These are phyloP conservation scores for Acanthamoeba royreba DNA, from an alignment of 208 protist genomes.

Conservation along the genomic window DNA sequence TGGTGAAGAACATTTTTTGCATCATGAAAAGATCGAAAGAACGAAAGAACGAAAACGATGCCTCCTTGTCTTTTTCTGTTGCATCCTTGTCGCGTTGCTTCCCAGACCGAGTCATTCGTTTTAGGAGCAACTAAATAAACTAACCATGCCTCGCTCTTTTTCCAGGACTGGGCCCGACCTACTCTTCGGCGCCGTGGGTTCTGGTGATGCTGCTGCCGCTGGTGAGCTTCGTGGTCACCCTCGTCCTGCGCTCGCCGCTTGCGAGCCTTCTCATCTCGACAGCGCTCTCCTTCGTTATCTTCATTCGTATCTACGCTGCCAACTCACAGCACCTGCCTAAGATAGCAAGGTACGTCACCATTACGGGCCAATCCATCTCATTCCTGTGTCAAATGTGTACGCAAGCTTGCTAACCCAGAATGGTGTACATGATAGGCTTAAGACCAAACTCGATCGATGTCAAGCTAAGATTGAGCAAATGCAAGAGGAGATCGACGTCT, in stretches of 20 bases:
- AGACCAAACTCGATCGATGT: background rate
- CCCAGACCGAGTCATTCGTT: no score
- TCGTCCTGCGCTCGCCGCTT: background rate
- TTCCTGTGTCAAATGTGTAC: background rate
- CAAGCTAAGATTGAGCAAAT: background rate
- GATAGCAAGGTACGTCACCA: background rate
- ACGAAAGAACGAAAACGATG: background rate
- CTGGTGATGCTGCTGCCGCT: background rate
- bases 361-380: background rate
- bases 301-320: background rate
- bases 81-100: background rate
- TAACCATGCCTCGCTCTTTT: background rate
- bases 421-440: background rate
- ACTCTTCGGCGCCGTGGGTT: background rate
- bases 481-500: constrained; percentile 8
- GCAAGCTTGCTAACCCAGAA: no score
- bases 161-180: background rate
- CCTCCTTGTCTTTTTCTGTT: background rate
- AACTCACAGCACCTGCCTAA: background rate
- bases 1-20: background rate
- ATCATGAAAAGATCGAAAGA: background rate
- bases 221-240: background rate
- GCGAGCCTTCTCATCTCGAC: background rate
- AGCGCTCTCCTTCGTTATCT: background rate
- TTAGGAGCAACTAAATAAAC: no score